phyloP scores from a whole-genome alignment of 768 basidiomycete genomes.

The Termitomyces sp. region DNA sequence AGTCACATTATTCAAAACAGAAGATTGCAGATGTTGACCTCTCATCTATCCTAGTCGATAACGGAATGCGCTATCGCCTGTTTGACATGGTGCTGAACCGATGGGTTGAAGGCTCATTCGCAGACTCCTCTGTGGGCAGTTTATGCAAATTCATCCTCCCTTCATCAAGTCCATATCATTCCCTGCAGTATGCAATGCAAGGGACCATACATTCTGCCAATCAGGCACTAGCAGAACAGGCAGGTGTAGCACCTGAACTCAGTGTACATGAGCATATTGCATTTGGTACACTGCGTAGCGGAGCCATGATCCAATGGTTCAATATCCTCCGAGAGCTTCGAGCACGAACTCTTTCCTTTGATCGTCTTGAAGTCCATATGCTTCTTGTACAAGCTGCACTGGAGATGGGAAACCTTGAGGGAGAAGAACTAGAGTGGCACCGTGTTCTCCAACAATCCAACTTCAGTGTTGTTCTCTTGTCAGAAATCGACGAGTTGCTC shows the following conservation, averaged over 20 bases:
- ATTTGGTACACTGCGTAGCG: constrained; percentile 46
- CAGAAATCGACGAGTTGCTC: constrained; percentile 34
- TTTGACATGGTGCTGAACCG: constrained; percentile 23
- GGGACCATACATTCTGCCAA: constrained; percentile 41
- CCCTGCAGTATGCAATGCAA: constrained; percentile 35
- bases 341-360: constrained; percentile 36
- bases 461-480: constrained; percentile 38
- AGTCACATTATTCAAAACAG: constrained; percentile 29
- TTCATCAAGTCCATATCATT: constrained; percentile 25
- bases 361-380: constrained; percentile 36
- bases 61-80: constrained; percentile 27
- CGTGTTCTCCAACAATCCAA: constrained; percentile 26
- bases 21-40: constrained; percentile 16
- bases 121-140: constrained; percentile 22
- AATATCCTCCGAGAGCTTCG: constrained; percentile 50
- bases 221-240: constrained; percentile 40
- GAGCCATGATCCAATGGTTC: constrained; percentile 45
- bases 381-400: constrained; percentile 43
- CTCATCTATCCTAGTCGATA: constrained; percentile 25
- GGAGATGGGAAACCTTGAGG: constrained; percentile 35
- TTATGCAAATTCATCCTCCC: constrained; percentile 29
- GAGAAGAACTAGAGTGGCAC: constrained; percentile 37
- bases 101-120: constrained; percentile 18
- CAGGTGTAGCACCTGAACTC: constrained; percentile 37
- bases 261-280: constrained; percentile 44